Evolutionary conservation across 257 asterid species (phyloP).

Genomic region (Ajuga chamaepitys): DNA sequence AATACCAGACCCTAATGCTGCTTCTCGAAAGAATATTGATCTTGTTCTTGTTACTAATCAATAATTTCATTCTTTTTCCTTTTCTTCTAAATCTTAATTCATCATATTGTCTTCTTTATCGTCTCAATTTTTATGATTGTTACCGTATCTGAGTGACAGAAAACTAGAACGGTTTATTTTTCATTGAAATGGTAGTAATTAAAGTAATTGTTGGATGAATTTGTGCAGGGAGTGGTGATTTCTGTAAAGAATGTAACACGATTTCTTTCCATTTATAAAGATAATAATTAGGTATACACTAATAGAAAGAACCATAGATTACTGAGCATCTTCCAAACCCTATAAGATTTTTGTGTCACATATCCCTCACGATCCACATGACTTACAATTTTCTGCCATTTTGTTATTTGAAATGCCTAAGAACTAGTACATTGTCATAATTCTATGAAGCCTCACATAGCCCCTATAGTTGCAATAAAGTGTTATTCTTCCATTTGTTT

Average conservation of each 20-base stretch:
- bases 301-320: slow-evolving; percentile 28
- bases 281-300: slow-evolving; percentile 55
- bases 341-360: slow-evolving; percentile 27
- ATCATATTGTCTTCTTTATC: neutral
- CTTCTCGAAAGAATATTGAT: slow-evolving; percentile 63
- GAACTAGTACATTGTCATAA: neutral
- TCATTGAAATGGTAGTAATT: too few species aligned
- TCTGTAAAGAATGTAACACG: slow-evolving; percentile 54
- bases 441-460: neutral
- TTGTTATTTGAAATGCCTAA: neutral
- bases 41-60: slow-evolving; percentile 53
- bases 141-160: neutral
- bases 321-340: slow-evolving; percentile 45
- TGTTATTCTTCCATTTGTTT: neutral
- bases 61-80: slow-evolving; percentile 17
- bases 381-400: neutral
- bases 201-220: neutral
- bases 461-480: neutral
- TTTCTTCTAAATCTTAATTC: neutral
- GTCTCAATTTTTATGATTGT: neutral
- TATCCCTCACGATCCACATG: neutral
- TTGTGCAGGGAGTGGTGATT: slow-evolving; percentile 58
- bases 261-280: slow-evolving; percentile 40
- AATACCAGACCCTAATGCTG: slow-evolving; percentile 77
- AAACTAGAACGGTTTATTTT: too few species aligned